Base-by-base conservation (phyloP, 2,329 filamentous ascomycete genomes). In the Hortaea werneckii region DNA sequence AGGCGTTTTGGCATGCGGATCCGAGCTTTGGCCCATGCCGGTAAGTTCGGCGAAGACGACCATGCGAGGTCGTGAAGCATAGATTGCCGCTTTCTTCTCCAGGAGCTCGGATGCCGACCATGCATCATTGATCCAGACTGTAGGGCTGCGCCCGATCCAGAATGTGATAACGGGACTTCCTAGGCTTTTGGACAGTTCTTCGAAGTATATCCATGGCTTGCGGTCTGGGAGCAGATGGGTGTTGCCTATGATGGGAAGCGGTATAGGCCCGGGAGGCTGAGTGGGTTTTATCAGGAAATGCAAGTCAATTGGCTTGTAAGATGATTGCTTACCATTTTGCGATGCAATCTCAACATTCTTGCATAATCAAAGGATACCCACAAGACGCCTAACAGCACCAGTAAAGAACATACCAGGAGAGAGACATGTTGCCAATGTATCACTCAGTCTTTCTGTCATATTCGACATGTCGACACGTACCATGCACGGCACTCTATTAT, bases 111-210 rank as follows among this genome's bases (percentile, higher is more conserved):
- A 62, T 0, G 69, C 70, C 1, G 71, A 57, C 42, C 62, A 57
- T 0, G 69, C 68, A 49, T 73, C 70, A 1, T 67, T 71, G 46
- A 73, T 60, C 46, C 72, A 62, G 9, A 74, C 50, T 1, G 69
- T 71, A 3, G 70, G 70, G 5, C 61, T 65, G 7, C 69, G 61
- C 0, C 70, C 70, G 26, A 72, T 67, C 70, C 69, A 73, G 52
- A 73, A 66, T 1, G 71, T 73, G 53, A 70, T 71, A 20, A 73
- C 69, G 1, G 69, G 69, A 8, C 48, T 52, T 4, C 69, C 68
- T 50, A 71, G 70, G 11, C 41, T 51, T 46, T 67, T 65, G 8
- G 67, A 66, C 62, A 69, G 69, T 41, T 64, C 57, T 52, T 72
- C 62, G 56, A 73, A 67, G 41, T 65, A 61, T 20, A 68, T 52